These are phyloP conservation scores for Picea sitchensis DNA, from an alignment of 75 land plant species.

Conservation along the genomic window DNA sequence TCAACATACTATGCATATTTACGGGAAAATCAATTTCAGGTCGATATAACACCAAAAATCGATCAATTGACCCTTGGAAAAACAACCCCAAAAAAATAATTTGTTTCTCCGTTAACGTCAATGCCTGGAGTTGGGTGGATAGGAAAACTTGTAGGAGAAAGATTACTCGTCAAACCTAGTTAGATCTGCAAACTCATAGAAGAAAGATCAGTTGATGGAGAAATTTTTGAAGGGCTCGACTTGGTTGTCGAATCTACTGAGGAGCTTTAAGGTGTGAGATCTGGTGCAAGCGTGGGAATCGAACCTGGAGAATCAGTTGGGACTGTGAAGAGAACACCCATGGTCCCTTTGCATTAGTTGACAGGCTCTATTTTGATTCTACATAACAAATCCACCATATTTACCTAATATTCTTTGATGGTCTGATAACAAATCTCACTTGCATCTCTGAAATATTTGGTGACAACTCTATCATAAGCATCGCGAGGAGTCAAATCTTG, in stretches of 20 bases:
- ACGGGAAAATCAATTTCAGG: too few relatives aligned
- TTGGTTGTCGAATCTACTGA: not conserved
- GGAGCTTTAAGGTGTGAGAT: not conserved
- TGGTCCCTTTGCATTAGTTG: not conserved
- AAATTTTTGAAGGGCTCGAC: not conserved
- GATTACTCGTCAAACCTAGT: not conserved
- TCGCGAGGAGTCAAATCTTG: too few relatives aligned
- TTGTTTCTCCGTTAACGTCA: not conserved
- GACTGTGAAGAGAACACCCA: not conserved
- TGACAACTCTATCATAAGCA: too few relatives aligned
- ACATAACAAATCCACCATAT: too few relatives aligned
- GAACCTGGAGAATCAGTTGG: not conserved
- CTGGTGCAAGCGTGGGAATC: not conserved
- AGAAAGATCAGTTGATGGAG: not conserved
- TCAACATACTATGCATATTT: too few relatives aligned
- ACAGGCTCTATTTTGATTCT: too few relatives aligned
- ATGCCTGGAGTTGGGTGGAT: not conserved
- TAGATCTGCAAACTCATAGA: not conserved
- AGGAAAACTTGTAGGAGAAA: not conserved
- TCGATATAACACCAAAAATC: too few relatives aligned
- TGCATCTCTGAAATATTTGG: too few relatives aligned
- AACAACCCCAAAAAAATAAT: too few relatives aligned
- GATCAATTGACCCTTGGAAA: too few relatives aligned
- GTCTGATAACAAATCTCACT: too few relatives aligned
- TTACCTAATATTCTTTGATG: too few relatives aligned